Base-by-base conservation (phyloP, 306 rosid species). In the Prunus salicina region DNA sequence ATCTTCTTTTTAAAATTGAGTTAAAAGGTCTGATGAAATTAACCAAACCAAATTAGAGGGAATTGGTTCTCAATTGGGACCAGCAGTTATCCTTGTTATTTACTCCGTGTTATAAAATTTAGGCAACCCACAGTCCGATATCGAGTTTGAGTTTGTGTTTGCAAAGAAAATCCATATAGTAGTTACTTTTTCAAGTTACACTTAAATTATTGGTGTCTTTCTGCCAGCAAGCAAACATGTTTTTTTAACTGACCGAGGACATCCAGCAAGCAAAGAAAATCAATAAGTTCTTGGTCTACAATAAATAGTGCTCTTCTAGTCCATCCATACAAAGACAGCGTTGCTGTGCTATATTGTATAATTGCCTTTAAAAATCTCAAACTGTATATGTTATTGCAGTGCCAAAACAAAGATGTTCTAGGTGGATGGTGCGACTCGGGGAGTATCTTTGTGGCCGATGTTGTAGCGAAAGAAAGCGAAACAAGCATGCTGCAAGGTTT, bases 351-450 rank as follows among this genome's bases (percentile, higher is more conserved):
- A 41, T 45, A 57, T 32, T 45, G 65, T 47, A 50, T 56, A 32
- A 61, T 61, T 53, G 64, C 72, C 41, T 18, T 56, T 56, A 67
- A 28, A 56, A 72, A 20, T 81, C 71, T 82, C 76, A 82, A 56
- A 60, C 47, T 13, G 68, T 56, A 22, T 41, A 15, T 62, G 60
- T 12, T 76, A 34, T 84, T 87, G 79, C 93, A 93, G 98, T 80
- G 96, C 87, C 78, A 76, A 74, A 79, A 84, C 73, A 86, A 83
- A 82, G 98, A 91, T 84, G 84, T 93, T 79, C 61, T 93, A 71
- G 96, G 96, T 56, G 97, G 98, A 79, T 93, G 97, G 97, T 88
- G 94, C 56, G 98, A 91, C 79, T 87, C 96, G 1, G 96, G 96
- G 67, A 90, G 94, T 86, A 80, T 91, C 72, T 88, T 94, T 75